Percentiles rank a stretch among this genome's conserved stretches.
Evolutionary conservation across 805 yeast genomes (phyloP).

Genomic region (Candida palmyrensis): DNA sequence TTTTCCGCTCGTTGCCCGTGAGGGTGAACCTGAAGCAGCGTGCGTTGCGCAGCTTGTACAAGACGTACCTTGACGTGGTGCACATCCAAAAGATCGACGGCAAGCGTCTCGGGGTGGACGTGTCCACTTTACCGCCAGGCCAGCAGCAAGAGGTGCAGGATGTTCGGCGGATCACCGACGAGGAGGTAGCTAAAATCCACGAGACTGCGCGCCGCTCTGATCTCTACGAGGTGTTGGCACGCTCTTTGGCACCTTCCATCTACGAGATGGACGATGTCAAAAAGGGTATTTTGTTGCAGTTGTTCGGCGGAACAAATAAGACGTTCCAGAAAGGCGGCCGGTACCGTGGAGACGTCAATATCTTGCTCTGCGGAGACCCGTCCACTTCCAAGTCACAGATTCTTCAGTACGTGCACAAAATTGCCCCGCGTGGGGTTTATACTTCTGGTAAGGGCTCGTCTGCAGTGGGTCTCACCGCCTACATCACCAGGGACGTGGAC

Average conservation of each 20-base stretch:
- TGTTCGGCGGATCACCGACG: conserved; percentile 59
- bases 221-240: conserved; percentile 76
- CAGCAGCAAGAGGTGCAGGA: conserved; percentile 68
- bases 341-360: conserved; percentile 93
- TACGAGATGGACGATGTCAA: conserved; percentile 96
- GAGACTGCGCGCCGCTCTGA: conserved; percentile 66
- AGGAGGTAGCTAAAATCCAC: conserved; percentile 62
- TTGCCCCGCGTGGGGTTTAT: conserved; percentile 96
- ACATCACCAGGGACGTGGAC: conserved; percentile 89
- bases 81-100: conserved; percentile 85
- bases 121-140: conserved; percentile 45
- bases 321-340: conserved; percentile 84
- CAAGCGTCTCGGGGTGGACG: conserved; percentile 75
- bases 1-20: conserved; percentile 89
- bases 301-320: conserved; percentile 95
- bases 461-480: conserved; percentile 98
- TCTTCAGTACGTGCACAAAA: conserved; percentile 90
- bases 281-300: conserved; percentile 86
- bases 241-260: conserved; percentile 95
- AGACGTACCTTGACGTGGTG: conserved; percentile 91
- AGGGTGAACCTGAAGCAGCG: conserved; percentile 82
- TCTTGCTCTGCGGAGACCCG: conserved; percentile 95
- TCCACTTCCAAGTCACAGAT: conserved; percentile 96
- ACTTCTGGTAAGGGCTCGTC: conserved; percentile 99
- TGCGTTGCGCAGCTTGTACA: conserved; percentile 76